A percentile compares a stretch with the other conserved stretches of the same genome.
Conservation (phyloP, 139 green algal genomes). For the Chlorella vulgaris region DNA sequence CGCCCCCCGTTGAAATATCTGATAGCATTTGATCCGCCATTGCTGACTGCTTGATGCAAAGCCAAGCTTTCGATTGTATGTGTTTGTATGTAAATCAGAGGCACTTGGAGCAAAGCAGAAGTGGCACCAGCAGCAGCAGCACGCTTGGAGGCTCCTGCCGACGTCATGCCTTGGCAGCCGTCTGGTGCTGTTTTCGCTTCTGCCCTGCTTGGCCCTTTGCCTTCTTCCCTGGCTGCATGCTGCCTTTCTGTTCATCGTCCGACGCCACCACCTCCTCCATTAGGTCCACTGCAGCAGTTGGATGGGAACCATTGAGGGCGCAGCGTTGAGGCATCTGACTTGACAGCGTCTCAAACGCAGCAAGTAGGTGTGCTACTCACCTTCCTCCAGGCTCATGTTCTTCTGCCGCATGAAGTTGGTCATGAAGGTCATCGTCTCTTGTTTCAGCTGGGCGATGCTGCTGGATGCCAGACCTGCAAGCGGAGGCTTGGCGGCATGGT, state of each 20-base stretch:
- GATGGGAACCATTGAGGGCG: not conserved
- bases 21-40: too few relatives aligned
- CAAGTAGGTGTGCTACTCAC: too few relatives aligned
- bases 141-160: too few relatives aligned
- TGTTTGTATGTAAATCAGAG: too few relatives aligned
- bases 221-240: not conserved
- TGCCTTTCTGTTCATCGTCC: not conserved
- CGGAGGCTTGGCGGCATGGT: not conserved
- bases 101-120: too few relatives aligned
- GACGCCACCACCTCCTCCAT: constrained; percentile 36
- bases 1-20: too few relatives aligned
- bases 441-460: constrained; percentile 18
- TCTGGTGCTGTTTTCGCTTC: not conserved
- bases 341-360: too few relatives aligned
- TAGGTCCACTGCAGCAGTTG: constrained; percentile 15
- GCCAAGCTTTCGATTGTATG: too few relatives aligned
- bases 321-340: not conserved
- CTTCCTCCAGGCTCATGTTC: constrained; percentile 18
- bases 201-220: constrained; percentile 19
- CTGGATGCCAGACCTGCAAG: not conserved
- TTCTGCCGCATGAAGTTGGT: constrained; percentile 8
- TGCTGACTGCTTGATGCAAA: too few relatives aligned
- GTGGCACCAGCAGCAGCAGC: too few relatives aligned
- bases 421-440: constrained; percentile 6
- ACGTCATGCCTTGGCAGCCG: too few relatives aligned